Conservation (phyloP, 495 filamentous ascomycete genomes). For the Penicillium malachiteum region DNA sequence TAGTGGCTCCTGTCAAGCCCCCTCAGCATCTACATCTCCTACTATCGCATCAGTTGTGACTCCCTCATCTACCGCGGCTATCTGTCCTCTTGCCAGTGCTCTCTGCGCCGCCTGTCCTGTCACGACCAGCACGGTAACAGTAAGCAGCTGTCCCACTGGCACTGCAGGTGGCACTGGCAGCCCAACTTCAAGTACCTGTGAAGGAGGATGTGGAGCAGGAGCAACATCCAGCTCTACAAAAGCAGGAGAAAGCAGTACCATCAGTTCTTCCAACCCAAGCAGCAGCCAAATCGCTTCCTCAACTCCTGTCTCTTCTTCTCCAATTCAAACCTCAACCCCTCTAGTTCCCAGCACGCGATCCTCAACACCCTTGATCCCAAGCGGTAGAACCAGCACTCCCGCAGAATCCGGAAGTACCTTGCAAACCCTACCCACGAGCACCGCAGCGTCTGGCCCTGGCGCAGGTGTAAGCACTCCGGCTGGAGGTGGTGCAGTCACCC, state of each 20-base stretch:
- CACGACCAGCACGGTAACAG: slow-evolving; percentile 14
- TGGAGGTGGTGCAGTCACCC: background rate
- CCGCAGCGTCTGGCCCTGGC: background rate
- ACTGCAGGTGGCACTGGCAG: background rate
- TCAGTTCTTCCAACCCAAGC: too few relatives aligned
- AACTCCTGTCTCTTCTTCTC: too few relatives aligned
- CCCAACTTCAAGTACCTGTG: too few relatives aligned
- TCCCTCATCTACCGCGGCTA: background rate
- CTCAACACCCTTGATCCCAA: slow-evolving; percentile 17
- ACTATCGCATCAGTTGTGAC: background rate
- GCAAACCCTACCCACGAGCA: slow-evolving; percentile 4
- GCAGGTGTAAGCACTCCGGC: background rate
- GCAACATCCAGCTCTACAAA: background rate
- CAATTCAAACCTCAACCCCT: background rate
- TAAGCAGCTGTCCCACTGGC: slow-evolving; percentile 6
- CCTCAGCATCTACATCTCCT: background rate
- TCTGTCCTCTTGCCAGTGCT: slow-evolving; percentile 9
- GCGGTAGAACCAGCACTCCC: background rate
- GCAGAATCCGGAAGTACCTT: slow-evolving; percentile 3
- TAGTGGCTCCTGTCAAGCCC: background rate
- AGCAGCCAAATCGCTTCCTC: too few relatives aligned
- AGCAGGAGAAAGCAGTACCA: too few relatives aligned
- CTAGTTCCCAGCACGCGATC: background rate
- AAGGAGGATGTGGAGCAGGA: background rate
- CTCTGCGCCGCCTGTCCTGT: slow-evolving; percentile 15